Base-by-base conservation (phyloP, 352 stramenopile genomes). In the Globisporangium irregulare region DNA sequence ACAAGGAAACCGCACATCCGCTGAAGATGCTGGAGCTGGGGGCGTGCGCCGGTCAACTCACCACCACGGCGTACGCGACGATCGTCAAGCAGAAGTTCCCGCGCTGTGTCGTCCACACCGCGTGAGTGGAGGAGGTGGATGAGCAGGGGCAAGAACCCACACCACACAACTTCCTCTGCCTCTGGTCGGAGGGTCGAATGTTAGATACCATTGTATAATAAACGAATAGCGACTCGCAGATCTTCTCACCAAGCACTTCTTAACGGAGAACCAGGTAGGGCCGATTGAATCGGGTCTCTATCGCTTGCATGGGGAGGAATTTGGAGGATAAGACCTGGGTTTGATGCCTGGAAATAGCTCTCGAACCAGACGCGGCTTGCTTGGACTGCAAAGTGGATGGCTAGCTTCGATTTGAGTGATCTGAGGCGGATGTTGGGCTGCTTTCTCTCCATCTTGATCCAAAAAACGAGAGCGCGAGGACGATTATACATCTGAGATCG, bases 51-150 rank as follows among this genome's bases (percentile, higher is more conserved):
- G 78, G 87, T 56, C 85, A 90, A 62, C 73, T 89, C 29, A 91
- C 84, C 24, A 91, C 80, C 0, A 73, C 78, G 1, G 69, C 36
- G 22, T 92, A 92, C 73, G 85, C 78, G 20, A 74, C 72, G 32
- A 78, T 86, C 57, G 76, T 94, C 64, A 90, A 92, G 73, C 68
- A 76, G 25, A 66, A 75, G 29, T 93, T 85, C 62, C 84, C 86
- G 51, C 73, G 74, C n/a, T 91, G 84, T 53, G 70, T 83, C 24
- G 81, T 94, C 60, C 75, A 89, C 68, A 92, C 81, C 77, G 85
- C 84, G 10, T 93, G 72, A 90, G 20, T 61, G 43, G 46, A 54
- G 18, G 4, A 14, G 38, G 34, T 14, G 34, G 34, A 10, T 41
- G 34, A 41, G 12, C 10, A 43, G 36, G 36, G 36, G 36, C 3